These are phyloP conservation scores for Penicillium sp. DNA, from an alignment of 2,329 filamentous ascomycete genomes.

Conservation along the genomic window DNA sequence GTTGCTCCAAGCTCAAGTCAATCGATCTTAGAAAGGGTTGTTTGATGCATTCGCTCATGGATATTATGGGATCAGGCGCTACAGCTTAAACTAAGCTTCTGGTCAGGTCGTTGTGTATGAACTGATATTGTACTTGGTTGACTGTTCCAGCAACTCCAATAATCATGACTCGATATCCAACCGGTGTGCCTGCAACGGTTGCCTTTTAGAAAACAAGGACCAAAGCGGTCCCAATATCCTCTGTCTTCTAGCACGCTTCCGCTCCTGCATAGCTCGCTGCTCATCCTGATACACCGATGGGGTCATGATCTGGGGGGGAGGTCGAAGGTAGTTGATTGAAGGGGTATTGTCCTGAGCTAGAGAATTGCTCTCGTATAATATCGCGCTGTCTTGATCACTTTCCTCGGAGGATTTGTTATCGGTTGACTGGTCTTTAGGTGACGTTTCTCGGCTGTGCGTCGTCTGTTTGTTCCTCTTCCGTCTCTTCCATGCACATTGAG, in stretches of 20 bases:
- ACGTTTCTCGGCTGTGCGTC: neutral
- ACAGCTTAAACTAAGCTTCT: too few species aligned
- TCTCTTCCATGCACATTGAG: constrained; percentile 1
- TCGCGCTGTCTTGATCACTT: neutral
- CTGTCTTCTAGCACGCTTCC: neutral
- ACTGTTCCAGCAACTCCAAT: neutral
- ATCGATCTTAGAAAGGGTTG: too few species aligned
- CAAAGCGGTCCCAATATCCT: constrained; percentile 1
- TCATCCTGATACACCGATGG: constrained; percentile 4
- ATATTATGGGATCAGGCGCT: too few species aligned
- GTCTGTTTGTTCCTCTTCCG: neutral
- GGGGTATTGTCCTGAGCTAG: neutral
- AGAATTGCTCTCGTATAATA: neutral
- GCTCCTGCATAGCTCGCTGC: constrained; percentile 2
- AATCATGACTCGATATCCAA: neutral
- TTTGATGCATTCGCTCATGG: too few species aligned
- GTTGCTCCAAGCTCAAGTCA: too few species aligned
- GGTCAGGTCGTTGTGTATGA: too few species aligned
- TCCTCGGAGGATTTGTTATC: neutral
- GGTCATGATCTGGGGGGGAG: constrained; percentile 7
- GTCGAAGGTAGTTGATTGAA: neutral
- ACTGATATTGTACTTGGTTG: neutral
- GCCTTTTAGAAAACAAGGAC: neutral
- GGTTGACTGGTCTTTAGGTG: neutral
- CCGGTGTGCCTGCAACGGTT: neutral